Evolutionary conservation across 805 yeast species (phyloP), one percentile per base, ranked within the genome.

Genomic region (Saturnispora saitoi): DNA sequence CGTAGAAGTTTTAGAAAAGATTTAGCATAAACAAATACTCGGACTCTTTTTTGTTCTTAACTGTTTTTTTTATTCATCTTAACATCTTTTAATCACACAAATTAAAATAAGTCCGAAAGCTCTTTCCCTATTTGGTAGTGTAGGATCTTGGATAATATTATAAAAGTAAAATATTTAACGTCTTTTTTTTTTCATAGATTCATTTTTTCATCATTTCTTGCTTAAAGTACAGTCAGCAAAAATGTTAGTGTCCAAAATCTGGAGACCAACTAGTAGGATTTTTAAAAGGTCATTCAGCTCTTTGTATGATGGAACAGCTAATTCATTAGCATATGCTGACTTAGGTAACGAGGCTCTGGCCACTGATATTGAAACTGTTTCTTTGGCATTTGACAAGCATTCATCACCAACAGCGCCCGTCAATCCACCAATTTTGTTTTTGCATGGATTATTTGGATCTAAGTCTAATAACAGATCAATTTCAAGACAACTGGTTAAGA

Each of bases 371-470:
- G 72, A 71, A 32, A 70, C 85, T 0, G 87, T 83, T 3, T 63
- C 68, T 28, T 66, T 85, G 42, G 69, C 68, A 3, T 84, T 61
- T 57, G 89, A 84, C 48, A 65, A 71, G 42, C 64, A 52, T 48
- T 51, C 47, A 32, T 51, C 58, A 3, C 47, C 53, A 22, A 64
- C 57, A 19, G 59, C 58, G 44, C 50, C 55, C 0, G 45, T 55
- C 4, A 52, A 58, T 32, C 54, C 58, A 61, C 95, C 96, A 1
- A 69, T 91, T 11, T 67, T 93, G 29, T 78, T 91, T 26, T 65
- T 90, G 37, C 99, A 91, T 62, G 99, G 98, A 0, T 66, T 91
- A 10, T 87, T 93, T 65, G 99, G 98, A 1, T 80, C 84, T 47
- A 84, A 78, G 56, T 58, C 76, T n/a, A 91, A 89, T 64, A 87